Conservation (phyloP, 1,284 basidiomycete species). For the Gymnopus androsaceus region DNA sequence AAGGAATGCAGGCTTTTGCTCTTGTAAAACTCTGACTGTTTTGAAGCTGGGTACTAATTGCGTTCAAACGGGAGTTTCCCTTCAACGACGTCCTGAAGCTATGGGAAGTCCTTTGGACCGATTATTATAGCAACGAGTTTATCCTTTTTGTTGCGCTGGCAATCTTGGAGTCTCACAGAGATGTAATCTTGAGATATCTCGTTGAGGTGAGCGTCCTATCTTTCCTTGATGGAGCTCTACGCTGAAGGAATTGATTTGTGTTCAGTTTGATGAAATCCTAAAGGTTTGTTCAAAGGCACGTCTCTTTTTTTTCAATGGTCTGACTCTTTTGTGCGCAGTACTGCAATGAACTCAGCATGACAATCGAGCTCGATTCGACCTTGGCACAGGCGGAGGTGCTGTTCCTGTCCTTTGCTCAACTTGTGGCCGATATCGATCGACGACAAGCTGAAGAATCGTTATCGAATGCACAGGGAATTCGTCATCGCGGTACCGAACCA, state of each 20-base stretch:
- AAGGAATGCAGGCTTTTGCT: constrained; percentile 24
- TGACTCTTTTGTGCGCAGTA: constrained; percentile 53
- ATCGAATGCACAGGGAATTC: constrained; percentile 27
- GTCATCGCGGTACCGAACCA: constrained; percentile 24
- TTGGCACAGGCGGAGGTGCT: constrained; percentile 93
- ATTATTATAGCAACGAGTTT: constrained; percentile 86
- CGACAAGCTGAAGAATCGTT: constrained; percentile 55
- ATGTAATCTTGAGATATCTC: constrained; percentile 91
- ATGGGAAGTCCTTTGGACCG: constrained; percentile 98
- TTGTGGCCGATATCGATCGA: constrained; percentile 88
- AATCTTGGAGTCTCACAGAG: constrained; percentile 90
- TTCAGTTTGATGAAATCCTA: constrained; percentile 82
- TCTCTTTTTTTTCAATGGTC: background rate
- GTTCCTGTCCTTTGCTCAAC: constrained; percentile 81
- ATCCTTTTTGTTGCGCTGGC: constrained; percentile 95
- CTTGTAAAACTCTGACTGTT: background rate
- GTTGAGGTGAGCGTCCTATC: constrained; percentile 63
- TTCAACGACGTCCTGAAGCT: constrained; percentile 87
- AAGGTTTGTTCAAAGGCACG: constrained; percentile 53
- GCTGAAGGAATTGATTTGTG: constrained; percentile 1
- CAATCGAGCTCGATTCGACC: constrained; percentile 90
- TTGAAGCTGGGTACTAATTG: constrained; percentile 79
- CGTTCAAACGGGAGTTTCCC: constrained; percentile 94
- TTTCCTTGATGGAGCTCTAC: background rate
- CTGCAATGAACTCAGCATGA: constrained; percentile 91